Percentiles rank a stretch among this genome's conserved stretches.
These are phyloP conservation scores for Flaveria ramosissima DNA, from an alignment of 129 eudicot species.

Conservation along the genomic window DNA sequence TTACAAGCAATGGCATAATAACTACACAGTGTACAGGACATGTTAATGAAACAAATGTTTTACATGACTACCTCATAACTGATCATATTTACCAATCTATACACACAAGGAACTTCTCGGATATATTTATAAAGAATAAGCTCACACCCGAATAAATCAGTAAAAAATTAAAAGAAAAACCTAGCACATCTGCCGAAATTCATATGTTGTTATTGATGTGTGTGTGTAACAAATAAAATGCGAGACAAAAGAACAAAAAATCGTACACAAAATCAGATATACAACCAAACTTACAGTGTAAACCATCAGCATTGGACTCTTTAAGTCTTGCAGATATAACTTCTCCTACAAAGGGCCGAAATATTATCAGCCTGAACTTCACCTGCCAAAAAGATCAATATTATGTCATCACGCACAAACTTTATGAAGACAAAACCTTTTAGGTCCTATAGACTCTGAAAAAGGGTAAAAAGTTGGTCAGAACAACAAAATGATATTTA, in stretches of 20 bases:
- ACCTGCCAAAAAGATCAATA: conserved; percentile 55
- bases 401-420: neutral
- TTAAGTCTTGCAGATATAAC: conserved; percentile 67
- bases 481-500: neutral
- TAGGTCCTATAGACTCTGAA: neutral
- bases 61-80: neutral
- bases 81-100: neutral
- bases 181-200: neutral
- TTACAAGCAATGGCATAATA: neutral
- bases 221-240: too few relatives aligned
- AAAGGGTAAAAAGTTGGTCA: neutral
- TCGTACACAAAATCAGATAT: neutral
- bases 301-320: conserved; percentile 63
- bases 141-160: neutral
- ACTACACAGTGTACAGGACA: neutral
- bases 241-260: neutral
- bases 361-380: conserved; percentile 73
- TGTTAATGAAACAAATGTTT: neutral
- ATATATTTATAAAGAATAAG: neutral
- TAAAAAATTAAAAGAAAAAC: neutral
- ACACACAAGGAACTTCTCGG: conserved; percentile 3
- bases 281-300: conserved; percentile 56
- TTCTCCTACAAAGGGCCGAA: conserved; percentile 84
- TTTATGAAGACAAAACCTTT: neutral
- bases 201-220: neutral